phyloP scores from a whole-genome alignment of 2,329 filamentous ascomycete genomes.

The Scytalidium lignicola region DNA sequence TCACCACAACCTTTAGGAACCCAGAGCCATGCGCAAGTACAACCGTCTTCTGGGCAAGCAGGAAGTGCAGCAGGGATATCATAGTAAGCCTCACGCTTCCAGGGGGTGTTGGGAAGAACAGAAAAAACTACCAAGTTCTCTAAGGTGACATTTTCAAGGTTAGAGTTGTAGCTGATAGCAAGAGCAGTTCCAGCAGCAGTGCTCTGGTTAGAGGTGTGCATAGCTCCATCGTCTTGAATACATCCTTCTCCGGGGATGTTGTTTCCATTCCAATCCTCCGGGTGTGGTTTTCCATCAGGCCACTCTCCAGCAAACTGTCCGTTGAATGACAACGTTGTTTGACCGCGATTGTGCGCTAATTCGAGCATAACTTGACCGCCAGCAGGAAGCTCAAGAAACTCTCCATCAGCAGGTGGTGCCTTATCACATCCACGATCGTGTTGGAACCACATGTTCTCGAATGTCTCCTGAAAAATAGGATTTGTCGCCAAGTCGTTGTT shows the following conservation, averaged over 20 bases:
- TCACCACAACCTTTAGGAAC: slow-evolving; percentile 33
- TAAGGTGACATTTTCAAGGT: slow-evolving; percentile 40
- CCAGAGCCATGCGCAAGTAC: slow-evolving; percentile 38
- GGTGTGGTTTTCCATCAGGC: slow-evolving; percentile 41
- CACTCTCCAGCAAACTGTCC: slow-evolving; percentile 35
- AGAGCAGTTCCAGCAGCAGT: slow-evolving; percentile 42
- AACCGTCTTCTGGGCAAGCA: slow-evolving; percentile 31
- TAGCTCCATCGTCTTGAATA: slow-evolving; percentile 32
- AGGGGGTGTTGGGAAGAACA: slow-evolving; percentile 27
- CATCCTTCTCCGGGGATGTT: slow-evolving; percentile 27
- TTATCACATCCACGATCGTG: slow-evolving; percentile 40
- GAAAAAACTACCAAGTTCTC: slow-evolving; percentile 47
- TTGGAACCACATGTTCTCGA: slow-evolving; percentile 46
- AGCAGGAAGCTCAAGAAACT: slow-evolving; percentile 41
- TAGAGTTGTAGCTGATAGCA: slow-evolving; percentile 44
- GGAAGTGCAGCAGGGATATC: slow-evolving; percentile 30
- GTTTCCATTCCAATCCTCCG: slow-evolving; percentile 35
- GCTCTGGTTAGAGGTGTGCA: slow-evolving; percentile 41
- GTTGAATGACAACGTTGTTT: slow-evolving; percentile 41
- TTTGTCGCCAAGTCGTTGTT: slow-evolving; percentile 42
- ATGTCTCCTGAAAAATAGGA: slow-evolving; percentile 41
- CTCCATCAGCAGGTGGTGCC: slow-evolving; percentile 30
- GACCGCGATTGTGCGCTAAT: slow-evolving; percentile 43
- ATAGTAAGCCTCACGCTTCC: slow-evolving; percentile 33
- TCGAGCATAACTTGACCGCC: slow-evolving; percentile 44